Base-by-base conservation (phyloP, 2,329 filamentous ascomycete species). In the Talaromyces sp. region DNA sequence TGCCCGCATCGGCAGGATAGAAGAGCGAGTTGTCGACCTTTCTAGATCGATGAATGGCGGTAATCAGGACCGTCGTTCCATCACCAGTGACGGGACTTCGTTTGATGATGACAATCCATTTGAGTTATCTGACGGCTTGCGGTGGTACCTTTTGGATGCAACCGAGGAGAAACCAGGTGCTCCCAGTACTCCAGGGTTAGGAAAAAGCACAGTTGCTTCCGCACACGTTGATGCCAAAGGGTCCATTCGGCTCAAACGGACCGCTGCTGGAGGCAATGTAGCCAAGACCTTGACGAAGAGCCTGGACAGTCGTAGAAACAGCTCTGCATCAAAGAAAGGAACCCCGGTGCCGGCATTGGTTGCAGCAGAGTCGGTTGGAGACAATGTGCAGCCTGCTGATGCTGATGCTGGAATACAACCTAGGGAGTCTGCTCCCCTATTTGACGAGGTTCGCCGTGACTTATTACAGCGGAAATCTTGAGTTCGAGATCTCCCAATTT, bases 121-220 rank as follows among this genome's bases (percentile, higher is more conserved):
- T 76, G 93, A 97, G 72, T 84, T 99, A 13, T 97, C 93, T 0
- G 95, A 99, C 72, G 95, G 95, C 2, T 81, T 99, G 58, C 88
- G 94, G 38, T 99, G 95, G 95, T 98, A 97, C 78, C 85, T 99
- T 5, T 89, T 99, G 40, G 94, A 99, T 74, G 95, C 95, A 0
- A 85, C 87, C 1, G 95, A 99, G 78, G 95, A 99, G 78, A 97
- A 97, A 74, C 88, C 92, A 0, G 91, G 91, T 1, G 93, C 93
- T 2, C 95, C 95, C 0, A 89, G 91, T n/a, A 98, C 94, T 0
- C 94, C 95, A 0, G 93, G 94, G 0, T 85, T 97, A 63, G 92
- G 91, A 45, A 97, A 96, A 77, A 93, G 90, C 69, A 98, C 95
- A 0, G 93, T 97, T 17, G 92, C 92, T 13, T 90, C 91, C 45